Percentiles rank a stretch among this genome's conserved stretches.
Conservation (phyloP, 306 rosid species). For the Begonia masoniana region DNA sequence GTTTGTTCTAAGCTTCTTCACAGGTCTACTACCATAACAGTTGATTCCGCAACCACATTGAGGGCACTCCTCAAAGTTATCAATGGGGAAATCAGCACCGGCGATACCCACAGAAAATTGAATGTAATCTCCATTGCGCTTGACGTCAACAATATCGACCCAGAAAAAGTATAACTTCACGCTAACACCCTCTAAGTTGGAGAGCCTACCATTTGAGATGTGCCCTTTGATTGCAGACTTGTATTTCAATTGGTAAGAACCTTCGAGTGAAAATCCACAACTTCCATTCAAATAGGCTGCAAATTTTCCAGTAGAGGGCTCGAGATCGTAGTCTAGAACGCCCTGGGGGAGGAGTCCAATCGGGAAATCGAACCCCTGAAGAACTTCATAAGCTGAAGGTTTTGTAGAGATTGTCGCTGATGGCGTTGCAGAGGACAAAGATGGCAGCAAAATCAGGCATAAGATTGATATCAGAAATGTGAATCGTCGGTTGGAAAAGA, state of each 20-base stretch:
- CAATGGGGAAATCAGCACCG: constrained; percentile 17
- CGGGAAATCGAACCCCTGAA: constrained; percentile 1
- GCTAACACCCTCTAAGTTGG: constrained; percentile 17
- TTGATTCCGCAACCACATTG: constrained; percentile 25
- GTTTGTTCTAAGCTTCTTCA: not conserved
- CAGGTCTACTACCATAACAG: constrained; percentile 8
- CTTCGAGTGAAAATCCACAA: constrained; percentile 7
- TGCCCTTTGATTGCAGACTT: constrained; percentile 13
- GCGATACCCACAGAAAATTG: constrained; percentile 22
- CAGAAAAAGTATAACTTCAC: constrained; percentile 17
- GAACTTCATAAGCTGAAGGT: constrained; percentile 16
- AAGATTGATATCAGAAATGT: not conserved
- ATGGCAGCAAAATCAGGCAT: not conserved
- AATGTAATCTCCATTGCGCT: constrained; percentile 4
- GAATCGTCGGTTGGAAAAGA: constrained; percentile 1
- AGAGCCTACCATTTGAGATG: constrained; percentile 11
- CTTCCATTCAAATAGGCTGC: constrained; percentile 11
- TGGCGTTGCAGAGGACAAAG: constrained; percentile 1
- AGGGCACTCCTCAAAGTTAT: constrained; percentile 19
- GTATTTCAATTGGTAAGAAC: constrained; percentile 15
- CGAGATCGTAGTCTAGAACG: constrained; percentile 10
- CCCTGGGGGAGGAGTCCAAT: constrained; percentile 10
- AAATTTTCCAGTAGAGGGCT: constrained; percentile 12
- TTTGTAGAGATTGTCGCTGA: not conserved
- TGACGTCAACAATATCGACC: constrained; percentile 22